phyloP scores from a whole-genome alignment of 148 eudicot genomes.

The Vaccinium corymbosum region DNA sequence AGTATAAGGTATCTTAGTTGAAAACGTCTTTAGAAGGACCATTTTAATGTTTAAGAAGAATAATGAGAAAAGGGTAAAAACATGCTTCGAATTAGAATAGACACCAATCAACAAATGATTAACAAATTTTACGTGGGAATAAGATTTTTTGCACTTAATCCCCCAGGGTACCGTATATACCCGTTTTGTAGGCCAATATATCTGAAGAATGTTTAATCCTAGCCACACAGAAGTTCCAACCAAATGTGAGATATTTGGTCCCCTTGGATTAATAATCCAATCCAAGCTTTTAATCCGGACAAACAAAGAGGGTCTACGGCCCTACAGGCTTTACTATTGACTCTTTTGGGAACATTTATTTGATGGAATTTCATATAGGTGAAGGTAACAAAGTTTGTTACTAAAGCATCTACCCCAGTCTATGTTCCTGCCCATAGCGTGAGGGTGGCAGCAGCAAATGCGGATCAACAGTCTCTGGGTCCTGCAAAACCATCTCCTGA shows the following conservation, averaged over 20 bases:
- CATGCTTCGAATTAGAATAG: no score
- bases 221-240: background rate
- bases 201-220: background rate
- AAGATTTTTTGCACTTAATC: no score
- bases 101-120: no score
- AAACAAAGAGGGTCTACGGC: conserved; percentile 44
- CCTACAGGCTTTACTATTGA: conserved; percentile 38
- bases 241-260: background rate
- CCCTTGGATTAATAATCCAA: background rate
- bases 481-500: conserved; percentile 20
- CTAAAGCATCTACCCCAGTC: conserved; percentile 29
- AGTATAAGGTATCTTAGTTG: no score
- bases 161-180: background rate
- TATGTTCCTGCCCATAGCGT: conserved; percentile 32
- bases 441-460: conserved; percentile 41
- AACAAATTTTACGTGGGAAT: no score
- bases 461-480: conserved; percentile 28
- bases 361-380: conserved; percentile 31
- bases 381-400: conserved; percentile 44
- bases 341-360: conserved; percentile 7
- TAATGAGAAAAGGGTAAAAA: no score
- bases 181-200: background rate
- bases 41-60: no score
- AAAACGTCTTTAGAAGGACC: no score
- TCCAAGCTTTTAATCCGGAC: background rate